These are phyloP conservation scores for Neurospora sp. DNA, from an alignment of 495 filamentous ascomycete genomes.

Conservation along the genomic window DNA sequence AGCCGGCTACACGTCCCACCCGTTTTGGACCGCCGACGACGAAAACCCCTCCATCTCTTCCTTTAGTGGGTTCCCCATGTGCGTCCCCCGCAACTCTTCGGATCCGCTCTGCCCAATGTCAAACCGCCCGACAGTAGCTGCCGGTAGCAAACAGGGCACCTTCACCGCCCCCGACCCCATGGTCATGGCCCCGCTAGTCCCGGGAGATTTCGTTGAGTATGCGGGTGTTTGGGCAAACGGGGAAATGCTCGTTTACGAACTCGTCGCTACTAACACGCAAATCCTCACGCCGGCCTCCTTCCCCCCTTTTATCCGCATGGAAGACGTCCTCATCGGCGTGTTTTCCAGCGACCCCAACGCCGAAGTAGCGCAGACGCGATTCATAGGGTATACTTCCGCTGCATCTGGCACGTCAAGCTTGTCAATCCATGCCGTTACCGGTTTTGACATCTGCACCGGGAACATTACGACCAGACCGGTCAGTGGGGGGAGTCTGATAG, in stretches of 20 bases:
- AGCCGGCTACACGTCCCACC: conserved; percentile 14
- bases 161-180: conserved; percentile 22
- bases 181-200: conserved; percentile 27
- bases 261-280: conserved; percentile 26
- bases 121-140: conserved; percentile 15
- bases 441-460: conserved; percentile 31
- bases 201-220: conserved; percentile 30
- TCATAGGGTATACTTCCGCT: conserved; percentile 10
- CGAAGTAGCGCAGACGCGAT: conserved; percentile 24
- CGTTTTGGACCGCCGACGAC: conserved; percentile 31
- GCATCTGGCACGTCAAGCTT: conserved; percentile 7
- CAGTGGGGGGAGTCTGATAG: not conserved
- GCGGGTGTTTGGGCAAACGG: not conserved
- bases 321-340: conserved; percentile 26
- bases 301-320: conserved; percentile 27
- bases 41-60: conserved; percentile 28
- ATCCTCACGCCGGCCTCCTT: conserved; percentile 16
- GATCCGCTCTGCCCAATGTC: conserved; percentile 23
- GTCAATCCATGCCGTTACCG: conserved; percentile 28
- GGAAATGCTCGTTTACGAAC: conserved; percentile 21
- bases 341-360: conserved; percentile 17
- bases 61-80: conserved; percentile 35
- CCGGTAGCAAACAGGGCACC: conserved; percentile 5
- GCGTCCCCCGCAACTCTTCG: conserved; percentile 23
- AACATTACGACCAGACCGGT: not conserved